Conservation (phyloP, 1,284 basidiomycete genomes). For the Phlebopus sp. region DNA sequence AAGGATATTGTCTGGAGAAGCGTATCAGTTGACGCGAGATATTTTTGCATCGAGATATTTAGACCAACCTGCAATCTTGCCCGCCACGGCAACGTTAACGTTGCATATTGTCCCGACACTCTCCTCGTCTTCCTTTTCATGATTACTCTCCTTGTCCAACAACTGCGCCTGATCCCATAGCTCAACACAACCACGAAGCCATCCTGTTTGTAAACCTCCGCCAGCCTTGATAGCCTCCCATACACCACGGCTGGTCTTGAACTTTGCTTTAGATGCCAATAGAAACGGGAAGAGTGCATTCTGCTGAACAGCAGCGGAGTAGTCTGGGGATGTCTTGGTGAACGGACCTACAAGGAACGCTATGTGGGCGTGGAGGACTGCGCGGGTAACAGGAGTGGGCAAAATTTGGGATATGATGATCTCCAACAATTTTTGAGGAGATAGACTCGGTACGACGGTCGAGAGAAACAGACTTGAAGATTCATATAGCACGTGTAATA, state of each 20-base stretch:
- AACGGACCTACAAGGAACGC: constrained; percentile 60
- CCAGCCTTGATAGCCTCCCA: constrained; percentile 57
- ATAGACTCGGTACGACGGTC: constrained; percentile 30
- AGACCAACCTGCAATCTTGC: constrained; percentile 62
- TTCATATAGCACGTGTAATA: constrained; percentile 68
- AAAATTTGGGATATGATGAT: constrained; percentile 46
- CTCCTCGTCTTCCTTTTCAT: constrained; percentile 35
- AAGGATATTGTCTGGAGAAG: constrained; percentile 56
- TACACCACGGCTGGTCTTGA: constrained; percentile 56
- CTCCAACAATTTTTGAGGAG: constrained; percentile 43
- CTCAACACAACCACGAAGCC: constrained; percentile 45
- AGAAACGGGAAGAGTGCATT: constrained; percentile 70
- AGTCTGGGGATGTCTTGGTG: constrained; percentile 32
- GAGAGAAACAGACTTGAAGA: constrained; percentile 45
- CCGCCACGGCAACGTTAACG: constrained; percentile 51
- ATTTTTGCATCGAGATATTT: too few relatives aligned
- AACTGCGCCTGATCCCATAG: constrained; percentile 33
- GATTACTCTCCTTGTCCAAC: constrained; percentile 23
- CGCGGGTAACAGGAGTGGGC: constrained; percentile 45
- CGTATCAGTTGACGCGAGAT: too few relatives aligned
- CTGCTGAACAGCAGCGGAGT: constrained; percentile 50
- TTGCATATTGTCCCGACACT: constrained; percentile 44
- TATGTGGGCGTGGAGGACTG: constrained; percentile 57
- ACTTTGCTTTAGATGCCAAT: constrained; percentile 67
- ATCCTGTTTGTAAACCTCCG: constrained; percentile 19